phyloP scores from a whole-genome alignment of 2,329 filamentous ascomycete species.

The Colletotrichum navitas region DNA sequence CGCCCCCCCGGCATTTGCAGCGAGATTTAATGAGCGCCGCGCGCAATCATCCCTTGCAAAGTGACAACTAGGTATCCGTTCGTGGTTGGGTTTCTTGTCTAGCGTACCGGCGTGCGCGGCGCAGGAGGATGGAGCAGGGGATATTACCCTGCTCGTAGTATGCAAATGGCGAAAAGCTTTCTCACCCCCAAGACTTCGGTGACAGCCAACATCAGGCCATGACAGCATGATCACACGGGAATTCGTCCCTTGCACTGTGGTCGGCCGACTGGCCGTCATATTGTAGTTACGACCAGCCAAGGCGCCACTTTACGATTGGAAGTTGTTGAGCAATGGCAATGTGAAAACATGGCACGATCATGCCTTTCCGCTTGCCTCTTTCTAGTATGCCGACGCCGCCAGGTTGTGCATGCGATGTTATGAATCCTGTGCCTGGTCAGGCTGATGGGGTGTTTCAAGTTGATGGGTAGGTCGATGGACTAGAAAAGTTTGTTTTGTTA shows the following conservation, averaged over 20 bases:
- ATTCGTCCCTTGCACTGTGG: background rate
- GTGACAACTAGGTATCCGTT: background rate
- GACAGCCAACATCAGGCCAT: constrained; percentile 24
- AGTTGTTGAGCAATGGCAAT: constrained; percentile 11
- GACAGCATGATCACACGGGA: background rate
- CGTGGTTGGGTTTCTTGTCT: background rate
- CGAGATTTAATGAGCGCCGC: constrained; percentile 15
- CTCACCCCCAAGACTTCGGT: constrained; percentile 7
- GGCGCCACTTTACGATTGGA: background rate
- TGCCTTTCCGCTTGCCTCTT: background rate
- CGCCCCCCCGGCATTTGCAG: constrained; percentile 20
- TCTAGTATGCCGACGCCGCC: constrained; percentile 12
- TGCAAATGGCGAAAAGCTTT: background rate
- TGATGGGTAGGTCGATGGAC: constrained; percentile 5
- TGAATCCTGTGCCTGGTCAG: constrained; percentile 21
- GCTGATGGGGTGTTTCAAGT: constrained; percentile 33
- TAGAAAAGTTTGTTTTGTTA: constrained; percentile 36
- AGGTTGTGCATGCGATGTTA: constrained; percentile 34
- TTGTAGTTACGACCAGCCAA: constrained; percentile 12
- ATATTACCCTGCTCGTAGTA: background rate
- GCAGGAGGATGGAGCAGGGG: background rate
- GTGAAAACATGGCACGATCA: constrained; percentile 4
- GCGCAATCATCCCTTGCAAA: background rate
- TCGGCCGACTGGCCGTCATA: background rate
- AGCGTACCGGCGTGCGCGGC: constrained; percentile 16